These are phyloP conservation scores for Lasiosphaeriaceae sp. DNA, from an alignment of 495 filamentous ascomycete species.

Conservation along the genomic window DNA sequence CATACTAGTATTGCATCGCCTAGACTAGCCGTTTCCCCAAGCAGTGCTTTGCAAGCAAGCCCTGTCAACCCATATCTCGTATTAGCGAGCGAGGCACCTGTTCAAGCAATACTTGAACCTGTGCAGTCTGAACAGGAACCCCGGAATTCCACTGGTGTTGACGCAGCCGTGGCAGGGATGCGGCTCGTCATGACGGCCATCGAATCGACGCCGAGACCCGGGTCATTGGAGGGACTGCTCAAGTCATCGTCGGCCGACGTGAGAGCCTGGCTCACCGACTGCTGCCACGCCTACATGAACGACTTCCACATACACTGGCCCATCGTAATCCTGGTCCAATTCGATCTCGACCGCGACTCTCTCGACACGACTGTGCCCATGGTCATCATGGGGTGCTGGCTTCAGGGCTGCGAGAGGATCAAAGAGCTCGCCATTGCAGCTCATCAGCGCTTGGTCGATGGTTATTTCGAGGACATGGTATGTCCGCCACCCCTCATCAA, in stretches of 20 bases:
- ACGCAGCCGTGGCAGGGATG: neutral
- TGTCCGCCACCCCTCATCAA: too few species aligned
- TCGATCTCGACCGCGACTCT: slow-evolving; percentile 5
- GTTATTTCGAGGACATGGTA: slow-evolving; percentile 4
- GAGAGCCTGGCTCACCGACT: slow-evolving; percentile 5
- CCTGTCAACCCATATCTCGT: too few species aligned
- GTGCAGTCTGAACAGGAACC: too few species aligned
- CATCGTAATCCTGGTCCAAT: neutral
- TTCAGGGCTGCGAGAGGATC: neutral
- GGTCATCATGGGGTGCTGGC: slow-evolving; percentile 9
- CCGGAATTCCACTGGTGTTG: neutral
- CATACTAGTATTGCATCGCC: too few species aligned
- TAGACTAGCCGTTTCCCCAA: too few species aligned
- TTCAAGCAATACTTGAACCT: too few species aligned
- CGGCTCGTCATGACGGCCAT: neutral
- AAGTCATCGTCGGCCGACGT: neutral
- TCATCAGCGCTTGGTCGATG: neutral
- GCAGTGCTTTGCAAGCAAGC: too few species aligned
- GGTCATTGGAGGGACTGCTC: neutral
- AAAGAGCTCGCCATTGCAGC: neutral
- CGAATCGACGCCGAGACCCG: neutral
- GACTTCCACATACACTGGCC: slow-evolving; percentile 13
- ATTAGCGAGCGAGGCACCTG: too few species aligned
- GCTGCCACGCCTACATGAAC: slow-evolving; percentile 1
- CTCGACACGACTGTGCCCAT: neutral